phyloP scores from a whole-genome alignment of 306 rosid species.

The Trifolium dubium region DNA sequence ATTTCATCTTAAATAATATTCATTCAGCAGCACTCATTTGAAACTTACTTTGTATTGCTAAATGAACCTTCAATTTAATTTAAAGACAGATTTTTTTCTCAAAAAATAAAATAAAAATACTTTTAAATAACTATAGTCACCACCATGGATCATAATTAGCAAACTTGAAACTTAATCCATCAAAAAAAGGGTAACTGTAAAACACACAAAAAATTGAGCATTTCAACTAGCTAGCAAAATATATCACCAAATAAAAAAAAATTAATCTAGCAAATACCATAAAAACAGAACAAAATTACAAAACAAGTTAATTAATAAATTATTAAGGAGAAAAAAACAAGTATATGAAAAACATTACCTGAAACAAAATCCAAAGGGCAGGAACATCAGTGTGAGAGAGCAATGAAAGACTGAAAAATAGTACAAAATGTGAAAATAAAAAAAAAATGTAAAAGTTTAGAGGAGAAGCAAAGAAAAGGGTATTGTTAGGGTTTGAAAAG shows the following conservation, averaged over 20 bases:
- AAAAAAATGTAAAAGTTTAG: not conserved
- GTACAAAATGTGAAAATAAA: not conserved
- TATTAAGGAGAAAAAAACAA: not conserved
- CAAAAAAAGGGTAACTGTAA: not conserved
- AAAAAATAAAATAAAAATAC: no score
- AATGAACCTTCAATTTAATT: slow-evolving; percentile 2
- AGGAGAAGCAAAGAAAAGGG: slow-evolving; percentile 11
- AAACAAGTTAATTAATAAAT: not conserved
- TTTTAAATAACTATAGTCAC: not conserved
- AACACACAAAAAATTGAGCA: not conserved
- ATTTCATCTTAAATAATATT: no score
- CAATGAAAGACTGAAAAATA: slow-evolving; percentile 16
- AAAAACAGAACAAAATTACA: not conserved
- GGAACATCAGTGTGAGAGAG: slow-evolving; percentile 1
- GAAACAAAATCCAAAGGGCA: slow-evolving; percentile 7
- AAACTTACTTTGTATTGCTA: not conserved
- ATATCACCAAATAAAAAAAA: not conserved
- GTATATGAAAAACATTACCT: slow-evolving; percentile 38
- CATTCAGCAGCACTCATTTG: no score
- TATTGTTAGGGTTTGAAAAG: slow-evolving; percentile 23
- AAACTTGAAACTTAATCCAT: slow-evolving; percentile 19
- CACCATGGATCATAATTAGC: slow-evolving; percentile 14
- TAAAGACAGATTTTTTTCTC: not conserved
- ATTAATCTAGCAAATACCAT: not conserved
- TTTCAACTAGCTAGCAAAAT: slow-evolving; percentile 25